Evolutionary conservation across 1,284 basidiomycete species (phyloP).

Genomic region (Ceratobasidium papillatum): DNA sequence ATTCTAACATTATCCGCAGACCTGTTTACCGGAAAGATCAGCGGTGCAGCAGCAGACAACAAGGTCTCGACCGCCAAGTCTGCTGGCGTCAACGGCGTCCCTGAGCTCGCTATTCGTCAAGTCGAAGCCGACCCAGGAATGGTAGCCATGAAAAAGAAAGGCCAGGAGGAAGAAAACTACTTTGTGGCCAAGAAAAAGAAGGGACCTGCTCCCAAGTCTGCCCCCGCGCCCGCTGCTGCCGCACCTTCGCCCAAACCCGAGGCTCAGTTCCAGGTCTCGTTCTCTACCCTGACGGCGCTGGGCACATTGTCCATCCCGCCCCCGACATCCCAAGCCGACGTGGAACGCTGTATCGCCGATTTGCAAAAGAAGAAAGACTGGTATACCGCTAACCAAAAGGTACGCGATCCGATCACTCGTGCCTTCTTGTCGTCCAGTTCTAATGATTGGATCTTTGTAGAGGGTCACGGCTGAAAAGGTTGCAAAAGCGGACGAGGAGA

Average conservation of each 20-base stretch:
- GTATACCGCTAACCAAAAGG: slow-evolving; percentile 75
- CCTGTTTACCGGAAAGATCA: slow-evolving; percentile 81
- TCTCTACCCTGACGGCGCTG: slow-evolving; percentile 87
- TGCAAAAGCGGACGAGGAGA: slow-evolving; percentile 81
- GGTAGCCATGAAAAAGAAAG: slow-evolving; percentile 90
- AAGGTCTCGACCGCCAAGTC: slow-evolving; percentile 34
- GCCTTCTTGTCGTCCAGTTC: slow-evolving; percentile 54
- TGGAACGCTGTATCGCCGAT: slow-evolving; percentile 87
- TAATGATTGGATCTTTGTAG: slow-evolving; percentile 46
- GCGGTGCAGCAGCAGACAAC: slow-evolving; percentile 54
- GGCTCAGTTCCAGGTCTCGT: slow-evolving; percentile 78
- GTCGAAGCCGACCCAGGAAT: slow-evolving; percentile 81
- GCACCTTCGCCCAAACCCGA: slow-evolving; percentile 47
- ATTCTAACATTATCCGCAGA: slow-evolving; percentile 53
- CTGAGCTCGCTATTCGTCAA: slow-evolving; percentile 84
- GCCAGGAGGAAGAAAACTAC: slow-evolving; percentile 83
- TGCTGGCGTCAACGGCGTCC: slow-evolving; percentile 72
- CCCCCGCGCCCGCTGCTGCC: slow-evolving; percentile 49
- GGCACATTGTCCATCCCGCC: slow-evolving; percentile 90
- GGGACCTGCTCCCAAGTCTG: slow-evolving; percentile 55
- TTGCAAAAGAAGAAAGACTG: slow-evolving; percentile 94
- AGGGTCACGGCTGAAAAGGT: slow-evolving; percentile 75
- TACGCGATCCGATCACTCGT: slow-evolving; percentile 45
- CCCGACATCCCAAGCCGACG: slow-evolving; percentile 79
- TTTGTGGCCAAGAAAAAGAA: slow-evolving; percentile 84